A percentile compares a stretch with the other conserved stretches of the same genome.
phyloP scores from a whole-genome alignment of 176 grass and related monocot genomes.

The Ampelocalamus luodianensis region DNA sequence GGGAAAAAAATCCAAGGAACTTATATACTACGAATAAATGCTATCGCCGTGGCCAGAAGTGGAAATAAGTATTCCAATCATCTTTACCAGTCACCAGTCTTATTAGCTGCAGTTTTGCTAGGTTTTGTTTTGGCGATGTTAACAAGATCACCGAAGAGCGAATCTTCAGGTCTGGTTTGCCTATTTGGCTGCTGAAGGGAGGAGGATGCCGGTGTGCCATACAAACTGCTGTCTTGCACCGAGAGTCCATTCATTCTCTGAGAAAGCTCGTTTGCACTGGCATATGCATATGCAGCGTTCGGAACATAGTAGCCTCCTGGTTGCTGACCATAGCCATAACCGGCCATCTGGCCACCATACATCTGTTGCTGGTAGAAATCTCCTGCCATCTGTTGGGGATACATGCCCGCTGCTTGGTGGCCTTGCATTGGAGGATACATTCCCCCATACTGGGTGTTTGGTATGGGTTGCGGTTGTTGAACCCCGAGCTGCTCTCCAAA shows the following conservation, averaged over 20 bases:
- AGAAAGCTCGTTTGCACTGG: slow-evolving; percentile 58
- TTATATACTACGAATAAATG: slow-evolving; percentile 55
- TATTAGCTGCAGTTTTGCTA: slow-evolving; percentile 63
- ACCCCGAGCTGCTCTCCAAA: slow-evolving; percentile 37
- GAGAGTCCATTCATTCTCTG: slow-evolving; percentile 80
- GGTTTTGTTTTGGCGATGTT: slow-evolving; percentile 85
- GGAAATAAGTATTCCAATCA: slow-evolving; percentile 21
- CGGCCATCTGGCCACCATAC: slow-evolving; percentile 63
- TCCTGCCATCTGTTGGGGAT: slow-evolving; percentile 60
- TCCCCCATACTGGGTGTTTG: slow-evolving; percentile 46
- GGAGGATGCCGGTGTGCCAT: slow-evolving; percentile 32
- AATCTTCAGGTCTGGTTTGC: slow-evolving; percentile 70
- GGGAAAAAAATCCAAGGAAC: slow-evolving; percentile 14
- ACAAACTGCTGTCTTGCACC: slow-evolving; percentile 58
- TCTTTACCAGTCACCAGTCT: slow-evolving; percentile 54
- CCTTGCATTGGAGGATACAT: slow-evolving; percentile 62
- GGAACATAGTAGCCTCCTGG: slow-evolving; percentile 58
- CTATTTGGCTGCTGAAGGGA: slow-evolving; percentile 58
- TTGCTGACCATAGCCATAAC: slow-evolving; percentile 66
- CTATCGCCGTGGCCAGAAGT: not conserved
- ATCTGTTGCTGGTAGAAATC: slow-evolving; percentile 63
- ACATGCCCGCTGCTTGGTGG: slow-evolving; percentile 46
- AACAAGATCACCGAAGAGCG: slow-evolving; percentile 88
- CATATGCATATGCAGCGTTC: slow-evolving; percentile 45
- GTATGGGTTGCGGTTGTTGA: slow-evolving; percentile 45